phyloP scores from a whole-genome alignment of 352 stramenopile genomes.

The Pythium rishiriense region DNA sequence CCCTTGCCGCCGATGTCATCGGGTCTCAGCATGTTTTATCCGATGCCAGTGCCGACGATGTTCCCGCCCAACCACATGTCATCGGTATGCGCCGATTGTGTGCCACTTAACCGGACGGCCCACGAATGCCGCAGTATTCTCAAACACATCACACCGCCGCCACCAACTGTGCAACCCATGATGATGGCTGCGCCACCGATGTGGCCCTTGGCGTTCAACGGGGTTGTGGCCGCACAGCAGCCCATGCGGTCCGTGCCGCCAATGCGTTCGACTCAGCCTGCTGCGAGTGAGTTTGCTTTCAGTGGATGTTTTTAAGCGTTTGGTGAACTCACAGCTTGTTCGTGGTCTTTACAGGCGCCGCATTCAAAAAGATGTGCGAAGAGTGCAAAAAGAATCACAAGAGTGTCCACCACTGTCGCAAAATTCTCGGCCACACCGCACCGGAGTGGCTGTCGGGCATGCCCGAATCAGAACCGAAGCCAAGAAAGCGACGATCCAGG shows the following conservation, averaged over 20 bases:
- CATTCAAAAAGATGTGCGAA: slow-evolving; percentile 69
- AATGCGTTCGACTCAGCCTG: slow-evolving; percentile 9
- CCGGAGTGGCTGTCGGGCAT: slow-evolving; percentile 58
- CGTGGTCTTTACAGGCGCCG: neutral
- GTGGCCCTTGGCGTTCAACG: slow-evolving; percentile 18
- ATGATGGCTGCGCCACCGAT: slow-evolving; percentile 16
- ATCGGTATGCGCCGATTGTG: slow-evolving; percentile 31
- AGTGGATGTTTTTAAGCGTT: neutral
- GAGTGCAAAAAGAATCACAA: slow-evolving; percentile 68
- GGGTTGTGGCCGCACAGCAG: slow-evolving; percentile 5
- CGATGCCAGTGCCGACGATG: slow-evolving; percentile 32
- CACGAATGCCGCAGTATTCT: slow-evolving; percentile 34
- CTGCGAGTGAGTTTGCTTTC: slow-evolving; percentile 2
- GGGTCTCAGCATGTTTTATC: slow-evolving; percentile 42
- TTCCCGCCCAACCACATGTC: slow-evolving; percentile 32
- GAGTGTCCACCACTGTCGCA: slow-evolving; percentile 64
- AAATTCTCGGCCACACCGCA: slow-evolving; percentile 62
- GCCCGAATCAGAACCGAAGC: slow-evolving; percentile 17
- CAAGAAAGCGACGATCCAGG: slow-evolving; percentile 23
- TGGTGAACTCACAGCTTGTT: neutral
- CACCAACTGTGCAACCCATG: slow-evolving; percentile 7
- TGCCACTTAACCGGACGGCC: slow-evolving; percentile 18
- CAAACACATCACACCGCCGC: slow-evolving; percentile 34
- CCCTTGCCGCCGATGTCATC: slow-evolving; percentile 41
- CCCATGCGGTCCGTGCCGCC: slow-evolving; percentile 31